phyloP scores from a whole-genome alignment of 805 yeast species.

The Yamadazyma kitorensis region DNA sequence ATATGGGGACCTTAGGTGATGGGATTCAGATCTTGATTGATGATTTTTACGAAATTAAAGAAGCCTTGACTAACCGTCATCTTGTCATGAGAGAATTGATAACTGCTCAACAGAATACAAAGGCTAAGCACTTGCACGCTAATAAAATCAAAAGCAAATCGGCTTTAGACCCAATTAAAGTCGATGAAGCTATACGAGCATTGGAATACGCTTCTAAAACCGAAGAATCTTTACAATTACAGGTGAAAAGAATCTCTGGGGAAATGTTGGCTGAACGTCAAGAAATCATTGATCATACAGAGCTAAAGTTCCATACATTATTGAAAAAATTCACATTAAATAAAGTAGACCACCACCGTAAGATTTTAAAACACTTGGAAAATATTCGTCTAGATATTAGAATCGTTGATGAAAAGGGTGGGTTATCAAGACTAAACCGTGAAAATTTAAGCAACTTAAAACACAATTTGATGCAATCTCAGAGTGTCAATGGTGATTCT shows the following conservation, averaged over 20 bases:
- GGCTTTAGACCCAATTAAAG: slow-evolving; percentile 79
- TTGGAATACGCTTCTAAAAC: slow-evolving; percentile 73
- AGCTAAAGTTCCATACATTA: slow-evolving; percentile 48
- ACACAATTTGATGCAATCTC: slow-evolving; percentile 42
- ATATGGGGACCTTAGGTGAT: slow-evolving; percentile 75
- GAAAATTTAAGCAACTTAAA: slow-evolving; percentile 51
- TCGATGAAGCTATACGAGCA: slow-evolving; percentile 82
- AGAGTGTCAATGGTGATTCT: slow-evolving; percentile 39
- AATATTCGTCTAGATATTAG: slow-evolving; percentile 69
- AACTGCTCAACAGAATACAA: slow-evolving; percentile 74
- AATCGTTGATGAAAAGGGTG: slow-evolving; percentile 72
- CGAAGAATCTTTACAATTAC: slow-evolving; percentile 74
- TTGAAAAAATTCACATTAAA: slow-evolving; percentile 62
- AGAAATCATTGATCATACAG: slow-evolving; percentile 58
- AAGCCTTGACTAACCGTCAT: slow-evolving; percentile 89
- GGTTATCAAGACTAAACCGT: slow-evolving; percentile 79
- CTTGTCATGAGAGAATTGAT: slow-evolving; percentile 84
- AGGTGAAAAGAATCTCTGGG: slow-evolving; percentile 77
- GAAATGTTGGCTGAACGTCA: slow-evolving; percentile 77
- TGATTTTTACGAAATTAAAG: slow-evolving; percentile 87
- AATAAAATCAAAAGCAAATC: slow-evolving; percentile 67
- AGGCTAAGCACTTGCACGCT: slow-evolving; percentile 67
- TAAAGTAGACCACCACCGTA: slow-evolving; percentile 83
- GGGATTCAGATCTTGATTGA: slow-evolving; percentile 59
- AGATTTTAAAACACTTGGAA: slow-evolving; percentile 71